A percentile compares a stretch with the other conserved stretches of the same genome.
These are phyloP conservation scores for Russula sp. DNA, from an alignment of 768 basidiomycete species.

Conservation along the genomic window DNA sequence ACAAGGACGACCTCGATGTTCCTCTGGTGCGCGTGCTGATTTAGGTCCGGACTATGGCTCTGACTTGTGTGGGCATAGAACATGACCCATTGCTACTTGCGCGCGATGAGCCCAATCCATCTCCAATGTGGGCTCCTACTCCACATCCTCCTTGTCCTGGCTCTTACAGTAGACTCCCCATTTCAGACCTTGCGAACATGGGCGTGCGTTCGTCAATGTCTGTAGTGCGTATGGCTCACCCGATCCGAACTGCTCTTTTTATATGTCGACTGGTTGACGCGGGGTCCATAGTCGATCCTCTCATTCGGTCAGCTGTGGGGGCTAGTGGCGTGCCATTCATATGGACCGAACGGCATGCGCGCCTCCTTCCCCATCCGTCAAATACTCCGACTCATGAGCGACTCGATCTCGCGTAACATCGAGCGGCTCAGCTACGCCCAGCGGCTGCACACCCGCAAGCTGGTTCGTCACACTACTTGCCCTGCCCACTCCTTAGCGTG, in stretches of 20 bases:
- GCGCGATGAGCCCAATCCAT: slow-evolving; percentile 88
- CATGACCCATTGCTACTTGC: slow-evolving; percentile 78
- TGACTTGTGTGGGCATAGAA: slow-evolving; percentile 38
- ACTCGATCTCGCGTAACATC: slow-evolving; percentile 73
- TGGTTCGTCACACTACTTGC: slow-evolving; percentile 40
- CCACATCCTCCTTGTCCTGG: slow-evolving; percentile 2
- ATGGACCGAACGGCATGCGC: slow-evolving; percentile 72
- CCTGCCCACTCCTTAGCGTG: not conserved
- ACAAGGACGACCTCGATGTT: slow-evolving; percentile 54
- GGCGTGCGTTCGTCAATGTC: slow-evolving; percentile 81
- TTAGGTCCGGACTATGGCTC: not conserved
- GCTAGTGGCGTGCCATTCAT: slow-evolving; percentile 71
- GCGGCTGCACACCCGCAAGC: slow-evolving; percentile 66
- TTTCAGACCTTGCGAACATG: slow-evolving; percentile 69
- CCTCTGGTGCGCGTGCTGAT: slow-evolving; percentile 46
- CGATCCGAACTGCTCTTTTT: not conserved
- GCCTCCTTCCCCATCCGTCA: slow-evolving; percentile 82
- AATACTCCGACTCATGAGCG: slow-evolving; percentile 72
- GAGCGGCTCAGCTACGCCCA: slow-evolving; percentile 75
- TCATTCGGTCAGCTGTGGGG: slow-evolving; percentile 80
- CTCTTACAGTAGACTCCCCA: not conserved
- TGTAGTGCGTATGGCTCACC: slow-evolving; percentile 44
- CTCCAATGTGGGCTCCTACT: slow-evolving; percentile 51
- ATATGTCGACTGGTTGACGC: not conserved
- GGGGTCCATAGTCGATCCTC: slow-evolving; percentile 53